These are phyloP conservation scores for Gonium pectorale DNA, from an alignment of 139 green algal species.

Conservation along the genomic window DNA sequence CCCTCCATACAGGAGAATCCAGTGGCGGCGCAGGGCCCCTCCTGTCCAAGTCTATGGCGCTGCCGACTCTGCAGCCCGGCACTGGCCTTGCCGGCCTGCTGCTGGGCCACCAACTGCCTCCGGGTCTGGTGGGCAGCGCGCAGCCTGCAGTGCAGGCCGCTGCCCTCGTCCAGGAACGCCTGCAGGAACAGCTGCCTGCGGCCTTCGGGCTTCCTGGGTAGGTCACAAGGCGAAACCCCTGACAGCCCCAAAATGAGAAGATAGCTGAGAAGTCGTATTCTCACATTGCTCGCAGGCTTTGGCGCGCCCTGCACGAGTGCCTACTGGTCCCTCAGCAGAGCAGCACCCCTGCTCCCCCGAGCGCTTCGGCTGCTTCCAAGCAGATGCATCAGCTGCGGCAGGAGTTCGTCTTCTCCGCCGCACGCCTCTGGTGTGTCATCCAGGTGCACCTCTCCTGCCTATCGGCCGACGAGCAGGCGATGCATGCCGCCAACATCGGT, in stretches of 20 bases:
- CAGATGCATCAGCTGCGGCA: too few relatives aligned
- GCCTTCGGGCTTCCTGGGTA: constrained; percentile 29
- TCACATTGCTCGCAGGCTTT: neutral
- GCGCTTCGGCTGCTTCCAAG: too few relatives aligned
- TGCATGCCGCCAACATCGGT: constrained; percentile 18
- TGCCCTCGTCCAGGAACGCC: constrained; percentile 21
- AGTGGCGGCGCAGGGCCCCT: neutral
- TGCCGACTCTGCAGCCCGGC: too few relatives aligned
- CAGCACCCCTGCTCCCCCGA: too few relatives aligned
- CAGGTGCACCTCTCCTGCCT: constrained; percentile 33
- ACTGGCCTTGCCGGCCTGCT: constrained; percentile 26
- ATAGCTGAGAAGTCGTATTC: neutral
- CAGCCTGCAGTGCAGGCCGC: constrained; percentile 23
- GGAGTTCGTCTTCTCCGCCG: neutral
- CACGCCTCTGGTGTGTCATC: constrained; percentile 28
- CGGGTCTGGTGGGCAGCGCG: neutral
- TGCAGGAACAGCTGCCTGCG: constrained; percentile 11
- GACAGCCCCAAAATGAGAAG: neutral
- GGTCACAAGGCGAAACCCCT: neutral
- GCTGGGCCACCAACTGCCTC: constrained; percentile 29
- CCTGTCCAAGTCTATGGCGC: too few relatives aligned
- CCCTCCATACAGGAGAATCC: constrained; percentile 9
- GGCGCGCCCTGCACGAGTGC: neutral
- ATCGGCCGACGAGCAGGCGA: constrained; percentile 4
- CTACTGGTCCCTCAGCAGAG: neutral